Conservation (phyloP, 345 rosid genomes). For the Eucalyptus pauciflora region DNA sequence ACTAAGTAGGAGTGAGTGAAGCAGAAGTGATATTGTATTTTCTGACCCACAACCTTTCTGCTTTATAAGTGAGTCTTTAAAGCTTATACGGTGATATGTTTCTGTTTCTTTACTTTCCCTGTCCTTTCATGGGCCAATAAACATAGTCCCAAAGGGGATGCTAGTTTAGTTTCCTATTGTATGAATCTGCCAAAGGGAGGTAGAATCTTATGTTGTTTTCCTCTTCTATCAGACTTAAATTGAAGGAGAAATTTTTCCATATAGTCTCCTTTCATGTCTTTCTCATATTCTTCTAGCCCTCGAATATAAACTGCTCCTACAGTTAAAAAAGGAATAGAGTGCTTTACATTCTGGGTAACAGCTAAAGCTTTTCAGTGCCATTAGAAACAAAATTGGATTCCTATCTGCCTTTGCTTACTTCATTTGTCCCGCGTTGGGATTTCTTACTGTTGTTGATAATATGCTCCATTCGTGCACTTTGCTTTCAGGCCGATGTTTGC, state of each 20-base stretch:
- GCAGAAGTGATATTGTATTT: neutral
- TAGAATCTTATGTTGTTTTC: no score
- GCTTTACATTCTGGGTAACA: neutral
- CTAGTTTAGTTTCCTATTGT: neutral
- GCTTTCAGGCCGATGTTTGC: conserved; percentile 68
- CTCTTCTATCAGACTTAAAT: neutral
- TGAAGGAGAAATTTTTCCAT: neutral
- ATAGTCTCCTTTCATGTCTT: neutral
- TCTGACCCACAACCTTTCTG: neutral
- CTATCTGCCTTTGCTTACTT: neutral
- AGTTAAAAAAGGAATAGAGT: neutral
- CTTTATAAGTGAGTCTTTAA: neutral
- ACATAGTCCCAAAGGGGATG: neutral
- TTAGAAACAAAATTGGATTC: neutral
- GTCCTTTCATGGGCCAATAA: neutral
- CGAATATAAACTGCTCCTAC: neutral
- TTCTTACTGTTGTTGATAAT: neutral
- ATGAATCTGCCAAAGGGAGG: neutral
- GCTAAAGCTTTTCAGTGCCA: neutral
- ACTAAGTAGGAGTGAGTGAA: neutral
- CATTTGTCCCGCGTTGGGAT: neutral
- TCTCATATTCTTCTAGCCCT: neutral
- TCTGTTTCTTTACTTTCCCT: neutral
- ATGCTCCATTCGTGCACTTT: neutral
- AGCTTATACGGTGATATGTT: neutral